phyloP scores from a whole-genome alignment of 305 asterid genomes.

The Fraxinus xanthoxyloides region DNA sequence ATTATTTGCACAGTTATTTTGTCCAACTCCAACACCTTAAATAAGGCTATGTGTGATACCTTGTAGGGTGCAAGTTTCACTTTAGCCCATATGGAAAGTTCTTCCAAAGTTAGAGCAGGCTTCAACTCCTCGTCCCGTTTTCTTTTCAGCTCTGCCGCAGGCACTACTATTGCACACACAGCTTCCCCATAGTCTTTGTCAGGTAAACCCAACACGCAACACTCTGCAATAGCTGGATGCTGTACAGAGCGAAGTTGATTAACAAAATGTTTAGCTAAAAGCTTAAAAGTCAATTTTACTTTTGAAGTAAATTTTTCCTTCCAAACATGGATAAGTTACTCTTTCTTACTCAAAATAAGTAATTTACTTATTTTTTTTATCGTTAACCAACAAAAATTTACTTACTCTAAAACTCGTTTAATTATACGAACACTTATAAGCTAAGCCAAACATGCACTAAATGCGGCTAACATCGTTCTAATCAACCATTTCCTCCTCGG shows the following conservation, averaged over 20 bases:
- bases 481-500: not conserved
- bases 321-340: not conserved
- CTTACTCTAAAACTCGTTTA: not conserved
- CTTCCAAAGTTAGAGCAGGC: conserved; percentile 74
- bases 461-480: not conserved
- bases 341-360: not conserved
- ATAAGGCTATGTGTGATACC: conserved; percentile 37
- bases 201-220: conserved; percentile 92
- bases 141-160: conserved; percentile 51
- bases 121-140: conserved; percentile 60
- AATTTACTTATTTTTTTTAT: not conserved
- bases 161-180: conserved; percentile 74
- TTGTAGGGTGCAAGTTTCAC: conserved; percentile 95
- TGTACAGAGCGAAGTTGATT: conserved; percentile 33
- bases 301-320: not conserved
- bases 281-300: not conserved
- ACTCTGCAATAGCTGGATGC: conserved; percentile 81
- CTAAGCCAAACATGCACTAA: not conserved
- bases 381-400: not conserved
- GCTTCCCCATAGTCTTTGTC: conserved; percentile 89
- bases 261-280: not conserved
- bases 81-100: conserved; percentile 82
- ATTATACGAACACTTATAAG: not conserved
- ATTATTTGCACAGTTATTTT: not conserved
- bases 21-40: not conserved